These are phyloP conservation scores for Marasmius fiardii DNA, from an alignment of 1,284 basidiomycete genomes.

Conservation along the genomic window DNA sequence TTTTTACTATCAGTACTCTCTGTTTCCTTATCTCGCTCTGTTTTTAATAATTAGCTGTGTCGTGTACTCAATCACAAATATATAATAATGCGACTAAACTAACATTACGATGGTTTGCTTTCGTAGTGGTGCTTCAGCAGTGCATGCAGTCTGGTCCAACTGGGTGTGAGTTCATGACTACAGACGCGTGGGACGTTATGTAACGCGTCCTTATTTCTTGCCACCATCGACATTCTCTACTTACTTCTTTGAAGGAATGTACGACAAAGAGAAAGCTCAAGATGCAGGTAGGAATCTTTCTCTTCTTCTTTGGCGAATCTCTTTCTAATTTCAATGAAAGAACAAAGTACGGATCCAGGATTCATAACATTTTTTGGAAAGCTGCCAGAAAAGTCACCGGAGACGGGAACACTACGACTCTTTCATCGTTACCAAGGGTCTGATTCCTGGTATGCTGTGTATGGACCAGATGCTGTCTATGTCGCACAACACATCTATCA, in stretches of 20 bases:
- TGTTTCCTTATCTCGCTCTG: too few relatives aligned
- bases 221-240: background rate
- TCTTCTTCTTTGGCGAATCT: too few relatives aligned
- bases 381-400: slow-evolving; percentile 65
- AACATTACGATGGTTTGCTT: too few relatives aligned
- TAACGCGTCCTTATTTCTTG: background rate
- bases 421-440: slow-evolving; percentile 60
- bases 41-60: too few relatives aligned
- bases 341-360: slow-evolving; percentile 64
- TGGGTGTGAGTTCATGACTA: too few relatives aligned
- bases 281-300: background rate
- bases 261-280: slow-evolving; percentile 15
- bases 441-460: slow-evolving; percentile 84
- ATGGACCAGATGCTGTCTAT: slow-evolving; percentile 86
- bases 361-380: slow-evolving; percentile 74
- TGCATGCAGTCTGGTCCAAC: too few relatives aligned
- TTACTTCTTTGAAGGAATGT: slow-evolving; percentile 8
- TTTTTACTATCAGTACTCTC: too few relatives aligned
- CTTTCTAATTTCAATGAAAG: slow-evolving; percentile 21
- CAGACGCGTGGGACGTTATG: background rate
- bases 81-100: too few relatives aligned
- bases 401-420: slow-evolving; percentile 74
- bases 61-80: too few relatives aligned
- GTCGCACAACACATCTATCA: slow-evolving; percentile 86
- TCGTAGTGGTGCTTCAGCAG: too few relatives aligned